A percentile compares a stretch with the other conserved stretches of the same genome.
Evolutionary conservation across 164 flowering plant species (phyloP).

Genomic region (Vitis vinifera): ASM3070453v1 NC_081810.1:21391501-21392000

Average conservation of each 20-base stretch:
- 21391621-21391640: too few relatives aligned
- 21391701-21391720: slow-evolving; percentile 16
- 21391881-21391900: slow-evolving; percentile 88
- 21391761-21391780: slow-evolving; percentile 55
- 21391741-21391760: slow-evolving; percentile 81
- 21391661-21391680: too few relatives aligned
- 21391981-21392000: too few relatives aligned
- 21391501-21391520: too few relatives aligned
- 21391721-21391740: slow-evolving; percentile 73
- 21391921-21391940: slow-evolving; percentile 76
- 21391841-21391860: neutral
- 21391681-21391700: neutral
- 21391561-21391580: too few relatives aligned
- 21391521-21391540: too few relatives aligned
- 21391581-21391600: too few relatives aligned
- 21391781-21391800: slow-evolving; percentile 30
- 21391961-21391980: neutral
- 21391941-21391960: slow-evolving; percentile 25
- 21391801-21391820: too few relatives aligned
- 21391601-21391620: too few relatives aligned
- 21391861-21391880: slow-evolving; percentile 26
- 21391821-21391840: neutral
- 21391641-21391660: too few relatives aligned
- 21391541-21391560: too few relatives aligned
- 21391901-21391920: slow-evolving; percentile 56